These are phyloP conservation scores for Dothidotthia symphoricarpi DNA, from an alignment of 2,329 filamentous ascomycete species.

Conservation along the genomic window DNA sequence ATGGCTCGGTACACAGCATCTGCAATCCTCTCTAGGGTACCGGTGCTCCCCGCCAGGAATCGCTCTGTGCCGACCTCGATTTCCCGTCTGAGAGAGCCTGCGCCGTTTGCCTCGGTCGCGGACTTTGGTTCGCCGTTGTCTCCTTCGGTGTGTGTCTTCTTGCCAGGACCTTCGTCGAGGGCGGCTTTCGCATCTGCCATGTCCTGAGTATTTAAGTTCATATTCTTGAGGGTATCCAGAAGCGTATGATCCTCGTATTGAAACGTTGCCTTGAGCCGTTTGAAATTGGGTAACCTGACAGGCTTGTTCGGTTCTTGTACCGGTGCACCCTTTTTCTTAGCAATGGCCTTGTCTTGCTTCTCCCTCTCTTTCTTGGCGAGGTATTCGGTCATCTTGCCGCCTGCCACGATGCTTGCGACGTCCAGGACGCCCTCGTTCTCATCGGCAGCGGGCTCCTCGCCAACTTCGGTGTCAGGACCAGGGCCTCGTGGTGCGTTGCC, in stretches of 20 bases:
- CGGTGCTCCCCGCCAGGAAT: conserved; percentile 62
- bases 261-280: conserved; percentile 67
- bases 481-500: conserved; percentile 53
- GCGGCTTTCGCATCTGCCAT: conserved; percentile 54
- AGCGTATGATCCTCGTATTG: conserved; percentile 67
- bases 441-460: conserved; percentile 49
- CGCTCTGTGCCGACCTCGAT: conserved; percentile 77
- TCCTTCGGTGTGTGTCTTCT: conserved; percentile 39
- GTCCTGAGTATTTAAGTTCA: conserved; percentile 47
- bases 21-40: conserved; percentile 78
- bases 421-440: conserved; percentile 75
- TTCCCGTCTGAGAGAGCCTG: conserved; percentile 52
- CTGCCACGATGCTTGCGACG: conserved; percentile 80
- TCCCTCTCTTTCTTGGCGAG: conserved; percentile 80
- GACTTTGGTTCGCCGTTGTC: conserved; percentile 28
- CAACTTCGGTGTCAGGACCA: conserved; percentile 56
- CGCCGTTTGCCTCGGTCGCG: conserved; percentile 31
- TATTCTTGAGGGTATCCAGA: conserved; percentile 54
- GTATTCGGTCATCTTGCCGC: conserved; percentile 78
- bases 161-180: conserved; percentile 49
- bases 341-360: conserved; percentile 63
- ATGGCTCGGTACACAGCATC: conserved; percentile 81
- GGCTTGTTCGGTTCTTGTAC: conserved; percentile 61
- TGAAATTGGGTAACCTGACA: conserved; percentile 67
- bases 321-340: conserved; percentile 60